Percentiles rank a stretch among this genome's conserved stretches.
phyloP scores from a whole-genome alignment of 176 grass and related monocot genomes.

The Tillandsia leiboldiana region DNA sequence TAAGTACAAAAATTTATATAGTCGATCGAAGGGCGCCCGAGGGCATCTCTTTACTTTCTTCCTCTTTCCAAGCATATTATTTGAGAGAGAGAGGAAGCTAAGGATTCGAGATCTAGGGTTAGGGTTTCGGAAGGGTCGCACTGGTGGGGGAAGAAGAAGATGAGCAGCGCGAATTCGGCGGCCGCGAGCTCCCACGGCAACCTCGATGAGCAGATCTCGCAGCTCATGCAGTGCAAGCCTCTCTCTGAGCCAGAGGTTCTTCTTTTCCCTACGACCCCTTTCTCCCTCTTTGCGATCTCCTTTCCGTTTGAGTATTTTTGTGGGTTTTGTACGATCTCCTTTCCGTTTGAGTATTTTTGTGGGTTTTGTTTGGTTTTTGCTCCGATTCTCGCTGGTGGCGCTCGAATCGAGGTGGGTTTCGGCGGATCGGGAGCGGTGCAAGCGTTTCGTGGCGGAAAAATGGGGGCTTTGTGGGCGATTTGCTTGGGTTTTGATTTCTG shows the following conservation, averaged over 20 bases:
- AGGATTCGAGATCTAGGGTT: slow-evolving; percentile 61
- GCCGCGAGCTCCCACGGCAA: slow-evolving; percentile 65
- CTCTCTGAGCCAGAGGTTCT: slow-evolving; percentile 77
- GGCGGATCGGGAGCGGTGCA: slow-evolving; percentile 14
- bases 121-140: neutral
- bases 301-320: neutral
- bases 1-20: neutral
- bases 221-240: slow-evolving; percentile 98
- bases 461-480: neutral
- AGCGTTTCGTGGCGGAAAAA: neutral
- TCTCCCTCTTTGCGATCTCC: neutral
- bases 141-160: neutral
- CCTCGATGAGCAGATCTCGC: slow-evolving; percentile 90
- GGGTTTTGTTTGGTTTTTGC: neutral
- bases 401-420: neutral
- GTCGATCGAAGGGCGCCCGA: neutral
- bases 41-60: neutral
- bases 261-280: neutral
- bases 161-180: slow-evolving; percentile 13
- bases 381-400: slow-evolving; percentile 28
- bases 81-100: neutral
- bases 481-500: slow-evolving; percentile 1
- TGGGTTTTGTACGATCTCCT: neutral
- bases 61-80: neutral
- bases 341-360: neutral